Evolutionary conservation across 805 yeast species (phyloP).

Genomic region (Saccharomycopsis oosterbeekiorum): DNA sequence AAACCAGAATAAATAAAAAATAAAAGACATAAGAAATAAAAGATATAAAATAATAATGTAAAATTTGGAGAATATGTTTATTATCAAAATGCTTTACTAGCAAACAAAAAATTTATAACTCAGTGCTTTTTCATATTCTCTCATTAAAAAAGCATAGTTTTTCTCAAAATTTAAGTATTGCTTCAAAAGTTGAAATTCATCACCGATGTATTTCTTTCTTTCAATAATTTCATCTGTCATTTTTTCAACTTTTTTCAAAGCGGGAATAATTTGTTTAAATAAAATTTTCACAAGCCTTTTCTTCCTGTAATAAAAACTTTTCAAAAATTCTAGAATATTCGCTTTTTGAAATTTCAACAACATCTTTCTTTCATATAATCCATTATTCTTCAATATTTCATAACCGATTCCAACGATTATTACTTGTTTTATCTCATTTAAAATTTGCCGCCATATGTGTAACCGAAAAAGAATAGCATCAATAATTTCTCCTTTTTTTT

Average conservation of each 20-base stretch:
- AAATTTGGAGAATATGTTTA: no score
- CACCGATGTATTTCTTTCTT: neutral
- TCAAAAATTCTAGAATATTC: no score
- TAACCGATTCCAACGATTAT: neutral
- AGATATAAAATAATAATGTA: no score
- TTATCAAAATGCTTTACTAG: no score
- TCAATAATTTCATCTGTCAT: neutral
- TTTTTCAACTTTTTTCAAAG: neutral
- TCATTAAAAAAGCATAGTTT: neutral
- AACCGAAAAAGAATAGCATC: neutral
- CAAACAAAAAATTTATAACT: neutral
- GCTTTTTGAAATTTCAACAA: neutral
- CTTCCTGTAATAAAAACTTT: neutral
- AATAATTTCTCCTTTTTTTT: neutral
- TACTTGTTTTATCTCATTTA: neutral
- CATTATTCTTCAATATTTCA: neutral
- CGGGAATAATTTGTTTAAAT: neutral
- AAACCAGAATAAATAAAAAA: no score
- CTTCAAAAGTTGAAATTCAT: neutral
- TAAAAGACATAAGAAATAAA: no score
- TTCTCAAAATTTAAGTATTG: neutral
- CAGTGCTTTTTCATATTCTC: neutral
- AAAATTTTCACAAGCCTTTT: neutral
- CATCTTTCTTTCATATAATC: no score
- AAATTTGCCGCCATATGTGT: neutral